These are phyloP conservation scores for Tieghemostelium lacteum DNA, from an alignment of 78 protist genomes.

Conservation along the genomic window DNA sequence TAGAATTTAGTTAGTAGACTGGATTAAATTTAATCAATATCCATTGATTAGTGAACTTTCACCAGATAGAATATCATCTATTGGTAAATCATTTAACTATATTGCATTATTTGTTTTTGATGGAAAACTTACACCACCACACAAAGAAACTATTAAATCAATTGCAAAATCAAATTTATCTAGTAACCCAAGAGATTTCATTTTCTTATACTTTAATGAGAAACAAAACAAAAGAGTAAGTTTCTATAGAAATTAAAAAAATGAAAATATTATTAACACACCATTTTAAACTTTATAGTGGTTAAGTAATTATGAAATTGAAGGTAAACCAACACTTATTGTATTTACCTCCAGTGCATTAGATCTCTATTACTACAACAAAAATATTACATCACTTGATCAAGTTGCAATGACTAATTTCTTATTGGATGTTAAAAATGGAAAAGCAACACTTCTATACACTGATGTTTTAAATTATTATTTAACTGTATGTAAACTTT, in stretches of 20 bases:
- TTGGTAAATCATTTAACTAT: constrained; percentile 4
- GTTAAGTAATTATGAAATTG: constrained; percentile 5
- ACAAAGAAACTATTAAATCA: constrained; percentile 22
- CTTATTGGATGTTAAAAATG: constrained; percentile 2
- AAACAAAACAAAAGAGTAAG: no score
- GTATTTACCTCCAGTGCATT: constrained; percentile 21
- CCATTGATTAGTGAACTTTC: constrained; percentile 29
- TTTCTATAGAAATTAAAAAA: no score
- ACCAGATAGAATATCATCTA: not conserved
- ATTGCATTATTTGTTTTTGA: constrained; percentile 39
- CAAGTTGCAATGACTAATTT: constrained; percentile 7
- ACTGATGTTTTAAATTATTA: constrained; percentile 8
- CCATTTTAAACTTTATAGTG: no score
- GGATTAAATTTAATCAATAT: constrained; percentile 52
- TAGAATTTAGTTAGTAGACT: not conserved
- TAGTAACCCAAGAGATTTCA: no score
- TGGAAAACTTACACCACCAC: not conserved
- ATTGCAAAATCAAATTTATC: constrained; percentile 10
- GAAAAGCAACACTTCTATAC: constrained; percentile 20
- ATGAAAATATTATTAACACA: no score
- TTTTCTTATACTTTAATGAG: no score
- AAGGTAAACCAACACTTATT: constrained; percentile 33
- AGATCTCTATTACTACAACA: constrained; percentile 54
- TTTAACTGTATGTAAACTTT: constrained; percentile 18
- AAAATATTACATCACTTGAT: constrained; percentile 3